phyloP scores from a whole-genome alignment of 1,139 yeast species.

The Pichia kudriavzevii region DNA sequence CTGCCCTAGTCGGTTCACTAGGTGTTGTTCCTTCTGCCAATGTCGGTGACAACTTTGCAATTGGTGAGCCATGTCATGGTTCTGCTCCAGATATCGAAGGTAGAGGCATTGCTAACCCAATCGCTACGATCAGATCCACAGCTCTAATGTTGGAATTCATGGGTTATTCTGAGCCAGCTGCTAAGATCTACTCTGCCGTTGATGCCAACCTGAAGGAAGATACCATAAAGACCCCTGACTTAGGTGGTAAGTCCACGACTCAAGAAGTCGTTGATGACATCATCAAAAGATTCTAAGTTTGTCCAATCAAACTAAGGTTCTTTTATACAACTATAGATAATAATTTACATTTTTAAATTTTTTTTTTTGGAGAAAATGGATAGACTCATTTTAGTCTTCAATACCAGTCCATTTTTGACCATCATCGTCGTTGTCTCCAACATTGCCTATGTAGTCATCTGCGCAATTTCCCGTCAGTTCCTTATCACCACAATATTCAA shows the following conservation, averaged over 20 bases:
- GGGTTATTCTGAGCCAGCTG: conserved; percentile 87
- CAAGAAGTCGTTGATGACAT: conserved; percentile 82
- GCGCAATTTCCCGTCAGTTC: too few relatives aligned
- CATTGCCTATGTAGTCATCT: conserved; percentile 4
- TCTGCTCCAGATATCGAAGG: conserved; percentile 99
- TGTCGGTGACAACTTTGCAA: conserved; percentile 91
- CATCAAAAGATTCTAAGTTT: conserved; percentile 42
- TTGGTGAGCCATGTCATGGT: conserved; percentile 99
- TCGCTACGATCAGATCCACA: conserved; percentile 95
- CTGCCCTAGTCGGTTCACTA: conserved; percentile 94
- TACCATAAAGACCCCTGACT: conserved; percentile 81
- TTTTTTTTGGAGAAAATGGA: too few relatives aligned
- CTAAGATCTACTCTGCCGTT: conserved; percentile 86
- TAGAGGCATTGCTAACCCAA: conserved; percentile 88
- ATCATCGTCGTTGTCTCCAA: conserved; percentile 4
- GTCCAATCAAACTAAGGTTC: too few relatives aligned
- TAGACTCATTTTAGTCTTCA: conserved; percentile 4
- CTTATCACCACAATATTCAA: background rate
- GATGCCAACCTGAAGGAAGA: conserved; percentile 86
- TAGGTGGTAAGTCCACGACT: conserved; percentile 85
- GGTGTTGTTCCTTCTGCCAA: conserved; percentile 98
- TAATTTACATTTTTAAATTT: too few relatives aligned
- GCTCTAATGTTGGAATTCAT: conserved; percentile 96
- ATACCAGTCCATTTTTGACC: conserved; percentile 8
- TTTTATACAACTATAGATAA: too few relatives aligned